Evolutionary conservation across 192 early-diverging fungal genomes (phyloP).

Genomic region (Coemansia sp.): DNA sequence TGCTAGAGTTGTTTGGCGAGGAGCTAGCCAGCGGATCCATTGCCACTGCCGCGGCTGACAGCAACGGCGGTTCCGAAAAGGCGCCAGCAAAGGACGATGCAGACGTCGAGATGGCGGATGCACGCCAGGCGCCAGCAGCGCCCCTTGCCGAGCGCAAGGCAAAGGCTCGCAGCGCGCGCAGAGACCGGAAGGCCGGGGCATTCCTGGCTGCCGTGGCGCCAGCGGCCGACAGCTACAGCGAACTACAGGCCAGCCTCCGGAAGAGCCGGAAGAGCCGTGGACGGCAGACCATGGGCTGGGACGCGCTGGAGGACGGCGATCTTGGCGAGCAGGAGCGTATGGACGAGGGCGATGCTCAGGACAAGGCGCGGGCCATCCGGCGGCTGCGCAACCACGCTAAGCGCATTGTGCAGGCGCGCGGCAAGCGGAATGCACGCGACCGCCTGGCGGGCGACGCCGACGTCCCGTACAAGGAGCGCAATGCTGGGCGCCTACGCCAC

Average conservation of each 20-base stretch:
- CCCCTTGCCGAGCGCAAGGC: slow-evolving; percentile 11
- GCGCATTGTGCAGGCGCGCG: slow-evolving; percentile 31
- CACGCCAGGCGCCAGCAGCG: neutral
- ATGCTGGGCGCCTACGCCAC: slow-evolving; percentile 17
- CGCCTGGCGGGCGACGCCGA: slow-evolving; percentile 70
- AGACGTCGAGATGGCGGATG: slow-evolving; percentile 26
- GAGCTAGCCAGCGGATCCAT: slow-evolving; percentile 34
- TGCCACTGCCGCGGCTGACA: neutral
- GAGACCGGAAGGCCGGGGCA: neutral
- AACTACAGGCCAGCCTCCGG: slow-evolving; percentile 31
- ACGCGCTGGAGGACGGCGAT: slow-evolving; percentile 51
- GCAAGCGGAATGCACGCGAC: slow-evolving; percentile 31
- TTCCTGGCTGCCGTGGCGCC: slow-evolving; percentile 5
- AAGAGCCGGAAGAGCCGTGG: slow-evolving; percentile 8
- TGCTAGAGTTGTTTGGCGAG: slow-evolving; percentile 50
- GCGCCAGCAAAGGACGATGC: neutral
- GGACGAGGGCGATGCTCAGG: slow-evolving; percentile 71
- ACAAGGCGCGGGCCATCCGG: slow-evolving; percentile 60
- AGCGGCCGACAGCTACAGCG: slow-evolving; percentile 41
- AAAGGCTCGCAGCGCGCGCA: neutral
- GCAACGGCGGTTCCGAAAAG: neutral
- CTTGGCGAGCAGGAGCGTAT: slow-evolving; percentile 73
- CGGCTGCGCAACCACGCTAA: slow-evolving; percentile 43
- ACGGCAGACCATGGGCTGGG: slow-evolving; percentile 10
- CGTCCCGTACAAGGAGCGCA: slow-evolving; percentile 68